These are phyloP conservation scores for Collybiopsis confluens DNA, from an alignment of 768 basidiomycete genomes.

Conservation along the genomic window DNA sequence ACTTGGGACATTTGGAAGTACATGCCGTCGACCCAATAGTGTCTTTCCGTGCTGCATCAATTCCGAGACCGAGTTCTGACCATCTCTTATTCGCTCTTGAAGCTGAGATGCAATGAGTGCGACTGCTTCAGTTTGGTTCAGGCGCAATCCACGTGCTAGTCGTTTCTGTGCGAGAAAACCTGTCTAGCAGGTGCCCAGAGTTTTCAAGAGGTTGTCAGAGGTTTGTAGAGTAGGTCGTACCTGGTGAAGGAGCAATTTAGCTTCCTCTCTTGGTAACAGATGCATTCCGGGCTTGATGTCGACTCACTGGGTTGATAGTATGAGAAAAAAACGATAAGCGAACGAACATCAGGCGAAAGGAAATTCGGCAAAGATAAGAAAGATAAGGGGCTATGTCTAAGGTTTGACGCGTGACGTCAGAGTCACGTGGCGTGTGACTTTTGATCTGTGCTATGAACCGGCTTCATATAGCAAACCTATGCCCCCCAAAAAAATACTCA, in stretches of 20 bases:
- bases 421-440: no score
- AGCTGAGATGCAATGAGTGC: slow-evolving; percentile 90
- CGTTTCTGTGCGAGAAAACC: slow-evolving; percentile 92
- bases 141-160: slow-evolving; percentile 84
- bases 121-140: slow-evolving; percentile 85
- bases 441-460: no score
- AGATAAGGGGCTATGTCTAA: no score
- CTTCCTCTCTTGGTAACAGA: slow-evolving; percentile 70
- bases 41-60: slow-evolving; percentile 93
- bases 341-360: neutral
- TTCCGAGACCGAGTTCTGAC: slow-evolving; percentile 75
- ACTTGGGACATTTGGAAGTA: slow-evolving; percentile 73
- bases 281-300: no score
- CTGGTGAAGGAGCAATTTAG: slow-evolving; percentile 74
- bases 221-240: slow-evolving; percentile 17
- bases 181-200: slow-evolving; percentile 38
- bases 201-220: neutral
- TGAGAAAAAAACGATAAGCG: neutral
- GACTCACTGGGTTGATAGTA: neutral
- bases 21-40: slow-evolving; percentile 84
- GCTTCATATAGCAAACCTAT: no score
- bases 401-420: no score
- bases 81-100: slow-evolving; percentile 94
- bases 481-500: no score
- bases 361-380: no score